Base-by-base conservation (phyloP, 1,284 basidiomycete genomes). In the Macrocybe sp. region DNA sequence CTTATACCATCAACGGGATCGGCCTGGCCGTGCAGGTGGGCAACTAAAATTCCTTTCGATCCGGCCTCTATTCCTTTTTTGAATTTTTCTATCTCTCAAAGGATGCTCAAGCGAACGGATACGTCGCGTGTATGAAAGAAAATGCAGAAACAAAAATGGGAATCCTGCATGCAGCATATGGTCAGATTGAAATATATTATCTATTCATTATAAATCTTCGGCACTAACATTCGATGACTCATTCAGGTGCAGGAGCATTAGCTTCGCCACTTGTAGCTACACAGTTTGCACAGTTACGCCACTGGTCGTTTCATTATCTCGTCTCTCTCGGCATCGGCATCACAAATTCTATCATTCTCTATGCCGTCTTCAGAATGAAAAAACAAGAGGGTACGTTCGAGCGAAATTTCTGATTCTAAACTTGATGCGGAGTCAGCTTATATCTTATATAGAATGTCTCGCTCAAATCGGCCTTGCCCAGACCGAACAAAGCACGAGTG, bases 191-290 rank as follows among this genome's bases (percentile, higher is more conserved):
- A 29, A 9, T 45, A 9, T 32, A 22, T 12, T 10, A n/a, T 34
- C 8, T n/a, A 31, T 33, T 32, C 28, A 14, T n/a, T 42, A 7
- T 7, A 36, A 10, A 22, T 39, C 22, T 41, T 34, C 35, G 36
- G 37, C 40, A 38, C 28, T 4, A n/a, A 30, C 6, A 8, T 29
- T 9, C 37, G 30, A 6, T 10, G 6, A 5, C 12, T 14, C 3
- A 11, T 35, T 8, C 16, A 81, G 80, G 84, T 37, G 58, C 80
- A 1, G 85, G 85, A 1, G 87, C 87, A 0, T 76, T 88, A 33
- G 66, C 72, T 10, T 66, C 83, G 0, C 87, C 87, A 0, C 69
- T 90, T 2, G 77, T 81, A 0, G 73, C 85, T 0, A 89, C 86
- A 0, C 78, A 85, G 47, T 88, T 88, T 53, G 68, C 82, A 12